These are phyloP conservation scores for Aspergillus alliaceus DNA, from an alignment of 2,329 filamentous ascomycete species.

Conservation along the genomic window DNA sequence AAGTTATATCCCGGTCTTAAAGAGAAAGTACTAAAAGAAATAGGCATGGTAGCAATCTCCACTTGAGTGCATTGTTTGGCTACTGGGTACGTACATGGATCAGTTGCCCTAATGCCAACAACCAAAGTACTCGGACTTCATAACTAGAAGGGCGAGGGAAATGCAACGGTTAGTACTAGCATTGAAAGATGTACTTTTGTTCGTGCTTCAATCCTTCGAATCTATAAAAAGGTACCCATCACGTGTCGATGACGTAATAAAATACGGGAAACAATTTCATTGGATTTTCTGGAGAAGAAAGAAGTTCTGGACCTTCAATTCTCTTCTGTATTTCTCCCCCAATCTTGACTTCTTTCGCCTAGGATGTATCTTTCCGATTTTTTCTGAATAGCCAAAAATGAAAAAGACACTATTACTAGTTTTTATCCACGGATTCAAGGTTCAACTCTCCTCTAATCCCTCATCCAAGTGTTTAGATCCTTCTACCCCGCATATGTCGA, in stretches of 20 bases:
- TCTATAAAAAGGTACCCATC: not conserved
- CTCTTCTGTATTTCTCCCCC: not conserved
- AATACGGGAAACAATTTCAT: not conserved
- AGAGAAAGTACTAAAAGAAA: not conserved
- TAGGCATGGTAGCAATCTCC: not conserved
- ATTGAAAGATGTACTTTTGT: too few relatives aligned
- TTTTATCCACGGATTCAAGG: slow-evolving; percentile 52
- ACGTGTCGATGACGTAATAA: slow-evolving; percentile 12
- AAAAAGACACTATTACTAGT: slow-evolving; percentile 48
- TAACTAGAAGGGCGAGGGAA: too few relatives aligned
- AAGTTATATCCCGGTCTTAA: too few relatives aligned
- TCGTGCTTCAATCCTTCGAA: too few relatives aligned
- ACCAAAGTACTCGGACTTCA: too few relatives aligned
- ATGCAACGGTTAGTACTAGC: too few relatives aligned
- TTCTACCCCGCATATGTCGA: not conserved
- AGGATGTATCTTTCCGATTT: not conserved
- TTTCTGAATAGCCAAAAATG: slow-evolving; percentile 30
- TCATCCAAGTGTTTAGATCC: not conserved
- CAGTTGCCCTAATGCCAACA: too few relatives aligned
- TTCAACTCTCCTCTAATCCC: slow-evolving; percentile 19
- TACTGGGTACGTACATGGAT: too few relatives aligned
- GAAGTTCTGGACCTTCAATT: slow-evolving; percentile 7
- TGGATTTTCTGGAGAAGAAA: not conserved
- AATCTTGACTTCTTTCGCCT: not conserved
- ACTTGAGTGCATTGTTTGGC: not conserved